Percentiles rank a stretch among this genome's conserved stretches.
Conservation (phyloP, 805 yeast genomes). For the Candida schatavii region DNA sequence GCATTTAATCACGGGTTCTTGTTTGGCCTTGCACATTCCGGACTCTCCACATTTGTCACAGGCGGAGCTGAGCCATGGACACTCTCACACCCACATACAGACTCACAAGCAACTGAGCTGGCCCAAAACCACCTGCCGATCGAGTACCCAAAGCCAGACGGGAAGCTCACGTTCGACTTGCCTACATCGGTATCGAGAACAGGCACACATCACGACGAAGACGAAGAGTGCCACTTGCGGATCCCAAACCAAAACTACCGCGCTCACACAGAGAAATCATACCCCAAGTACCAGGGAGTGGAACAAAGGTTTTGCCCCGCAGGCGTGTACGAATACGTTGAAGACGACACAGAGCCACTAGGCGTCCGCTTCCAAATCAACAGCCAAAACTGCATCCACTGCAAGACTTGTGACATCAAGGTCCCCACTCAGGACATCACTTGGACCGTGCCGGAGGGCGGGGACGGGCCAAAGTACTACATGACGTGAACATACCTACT, state of each 20-base stretch:
- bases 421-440: constrained; percentile 91
- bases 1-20: constrained; percentile 75
- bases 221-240: constrained; percentile 85
- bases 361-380: constrained; percentile 91
- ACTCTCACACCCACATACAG: constrained; percentile 63
- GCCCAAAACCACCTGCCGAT: constrained; percentile 70
- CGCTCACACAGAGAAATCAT: constrained; percentile 65
- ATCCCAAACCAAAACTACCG: constrained; percentile 56
- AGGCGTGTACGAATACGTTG: constrained; percentile 93
- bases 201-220: constrained; percentile 94
- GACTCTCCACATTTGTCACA: constrained; percentile 74
- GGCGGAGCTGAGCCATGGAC: constrained; percentile 90
- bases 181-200: constrained; percentile 94
- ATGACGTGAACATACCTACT: too few species aligned
- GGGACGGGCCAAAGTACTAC: constrained; percentile 96
- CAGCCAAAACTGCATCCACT: constrained; percentile 96
- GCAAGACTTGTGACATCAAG: constrained; percentile 97
- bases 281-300: constrained; percentile 78
- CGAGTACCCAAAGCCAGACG: constrained; percentile 94
- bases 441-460: constrained; percentile 99
- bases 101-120: constrained; percentile 64
- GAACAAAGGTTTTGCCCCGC: constrained; percentile 97
- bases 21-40: constrained; percentile 85
- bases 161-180: constrained; percentile 85
- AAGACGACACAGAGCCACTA: constrained; percentile 52